Conservation (phyloP, 2,329 filamentous ascomycete genomes). For the Stagonosporopsis rhizophila region DNA sequence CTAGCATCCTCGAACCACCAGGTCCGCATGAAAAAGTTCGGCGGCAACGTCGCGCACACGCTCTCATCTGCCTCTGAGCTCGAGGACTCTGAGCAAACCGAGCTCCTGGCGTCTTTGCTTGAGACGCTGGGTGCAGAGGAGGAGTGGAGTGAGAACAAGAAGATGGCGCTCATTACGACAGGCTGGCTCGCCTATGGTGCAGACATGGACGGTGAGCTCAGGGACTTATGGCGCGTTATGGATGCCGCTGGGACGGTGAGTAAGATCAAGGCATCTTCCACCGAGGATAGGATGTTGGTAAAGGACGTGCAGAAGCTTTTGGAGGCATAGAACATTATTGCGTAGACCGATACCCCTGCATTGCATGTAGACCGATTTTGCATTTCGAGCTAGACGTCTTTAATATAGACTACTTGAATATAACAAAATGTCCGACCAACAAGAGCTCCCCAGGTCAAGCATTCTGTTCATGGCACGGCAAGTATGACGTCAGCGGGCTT, state of each 20-base stretch:
- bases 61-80: conserved; percentile 52
- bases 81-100: conserved; percentile 75
- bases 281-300: conserved; percentile 43
- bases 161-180: conserved; percentile 77
- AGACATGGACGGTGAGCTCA: conserved; percentile 74
- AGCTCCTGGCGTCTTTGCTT: conserved; percentile 79
- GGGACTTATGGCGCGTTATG: conserved; percentile 79
- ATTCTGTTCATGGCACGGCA: conserved; percentile 11
- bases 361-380: conserved; percentile 3
- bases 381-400: not conserved
- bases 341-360: conserved; percentile 13
- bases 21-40: conserved; percentile 63
- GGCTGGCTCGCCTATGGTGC: conserved; percentile 78
- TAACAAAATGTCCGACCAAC: too few relatives aligned
- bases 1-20: conserved; percentile 74
- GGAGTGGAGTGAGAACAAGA: conserved; percentile 70
- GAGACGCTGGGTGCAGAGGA: conserved; percentile 69
- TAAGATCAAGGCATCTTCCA: conserved; percentile 32
- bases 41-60: conserved; percentile 24
- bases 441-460: not conserved
- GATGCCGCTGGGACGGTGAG: conserved; percentile 72
- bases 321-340: conserved; percentile 23
- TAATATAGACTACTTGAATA: too few relatives aligned
- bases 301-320: conserved; percentile 46
- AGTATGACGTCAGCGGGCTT: conserved; percentile 30